Evolutionary conservation across 805 yeast species (phyloP), one percentile per base, ranked within the genome.

Genomic region (Ogataea methylovora): DNA sequence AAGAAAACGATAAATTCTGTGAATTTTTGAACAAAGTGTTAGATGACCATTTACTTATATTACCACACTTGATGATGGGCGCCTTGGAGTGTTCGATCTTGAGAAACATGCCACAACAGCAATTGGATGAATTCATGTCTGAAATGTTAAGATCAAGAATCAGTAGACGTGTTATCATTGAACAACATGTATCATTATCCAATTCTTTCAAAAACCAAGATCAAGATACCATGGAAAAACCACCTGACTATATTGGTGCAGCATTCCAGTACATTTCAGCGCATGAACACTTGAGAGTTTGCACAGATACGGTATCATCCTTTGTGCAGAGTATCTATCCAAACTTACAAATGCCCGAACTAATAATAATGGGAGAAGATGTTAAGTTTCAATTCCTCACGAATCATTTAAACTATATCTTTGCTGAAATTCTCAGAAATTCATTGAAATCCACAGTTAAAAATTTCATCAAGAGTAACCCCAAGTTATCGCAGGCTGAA

Each of bases 51-150:
- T 69, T 86, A 32, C 63, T 81, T 35, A 84, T 86, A 42, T 65
- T 90, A 39, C 92, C 97, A 1, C 90, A 88, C 54, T 64, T 88
- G 39, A 82, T 90, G 67, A 84, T 87, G 87, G 97, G 97, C 2
- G 86, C 94, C 1, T 62, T 87, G 30, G 97, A 90, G 48, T 79
- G 79, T 41, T 73, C 83, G 11, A 75, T 80, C 24, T 52, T 80
- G 31, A 56, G 66, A 34, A 60, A 63, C 26, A 68, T 82, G 48
- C 79, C 86, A 3, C 78, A 74, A 38, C 58, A 64, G 2, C 63
- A 78, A 30, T 59, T 90, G 43, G 96, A 90, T 50, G 63, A 60
- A 13, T 74, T 88, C 48, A 75, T 88, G 69, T 77, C 87, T 10
- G 70, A 81, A 5, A 71, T 87, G 69, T 60, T 90, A 28, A 67